Evolutionary conservation across 2,329 filamentous ascomycete genomes (phyloP), one percentile per base, ranked within the genome.

Genomic region (Penicillium sp.): DNA sequence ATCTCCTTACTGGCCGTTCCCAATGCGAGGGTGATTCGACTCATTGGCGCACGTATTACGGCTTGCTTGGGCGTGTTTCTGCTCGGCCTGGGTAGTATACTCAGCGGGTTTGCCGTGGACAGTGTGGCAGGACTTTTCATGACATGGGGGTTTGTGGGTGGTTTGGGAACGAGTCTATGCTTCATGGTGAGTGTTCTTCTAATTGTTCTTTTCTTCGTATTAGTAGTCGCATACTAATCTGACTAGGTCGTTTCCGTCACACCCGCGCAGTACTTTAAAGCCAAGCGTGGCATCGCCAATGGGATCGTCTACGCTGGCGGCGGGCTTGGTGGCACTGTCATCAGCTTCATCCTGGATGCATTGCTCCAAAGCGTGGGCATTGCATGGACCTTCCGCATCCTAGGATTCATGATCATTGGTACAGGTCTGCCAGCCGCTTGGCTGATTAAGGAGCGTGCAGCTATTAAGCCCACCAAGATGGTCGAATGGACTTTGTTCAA

Each of bases 401-500:
- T 85, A 0, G 82, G 82, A 0, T 62, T 85, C n/a, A 57, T 78
- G 7, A 82, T 78, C 1, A 66, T 84, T 5, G 77, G 67, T 0
- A 86, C 83, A 0, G 82, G 82, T 0, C 62, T 86, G 0, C 84
- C 84, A 1, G 81, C 82, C 1, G 82, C 83, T 0, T 83, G 73
- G 55, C 61, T 85, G 3, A 77, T 86, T 39, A 67, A 67, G 54
- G 61, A 70, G 43, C 66, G 67, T 39, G 70, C 48, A 14, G 37
- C 23, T 5, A 79, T 59, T 34, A 54, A 45, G 28, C 49, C 37
- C 18, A 29, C 56, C 18, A 52, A 59, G 28, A 46, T 43, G 37
- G 24, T 54, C 3, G 48, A 58, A 49, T 62, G 79, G 80, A 70
- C 71, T 26, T 71, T 86, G 2, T 84, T 86, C 66, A 77, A 76